Evolutionary conservation across 148 eudicot species (phyloP), one percentile per base, ranked within the genome.

Genomic region (Linanthus parryae): DNA sequence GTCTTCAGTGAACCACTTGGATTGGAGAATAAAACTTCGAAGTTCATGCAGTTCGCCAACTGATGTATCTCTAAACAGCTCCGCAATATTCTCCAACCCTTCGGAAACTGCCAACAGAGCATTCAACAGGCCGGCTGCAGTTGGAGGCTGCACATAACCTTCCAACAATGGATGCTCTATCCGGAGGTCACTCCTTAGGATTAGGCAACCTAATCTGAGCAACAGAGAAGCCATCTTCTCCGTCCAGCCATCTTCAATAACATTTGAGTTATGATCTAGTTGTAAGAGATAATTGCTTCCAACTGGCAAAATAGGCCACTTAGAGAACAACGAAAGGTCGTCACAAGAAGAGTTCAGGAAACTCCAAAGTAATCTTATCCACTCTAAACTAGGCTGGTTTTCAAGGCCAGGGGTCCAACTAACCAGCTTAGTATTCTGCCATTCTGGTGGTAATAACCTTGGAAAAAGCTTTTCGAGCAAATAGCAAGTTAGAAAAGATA

Each of bases 261-360:
- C 82, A 70, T 79, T 82, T 49, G 99, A 92, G 65, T 80, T 82
- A 58, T 75, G 56, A 53, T 76, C 81, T 59, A 92, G 95, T 63
- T 76, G 95, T 71, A 82, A 56, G 19, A 92, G 96, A 74, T 44
- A 34, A 74, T 65, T 50, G 44, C 70, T 73, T 64, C 84, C 96
- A 59, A 88, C 96, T 9, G 99, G 99, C 71, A 92, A 76, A 54
- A 88, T 76, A 57, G 99, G 99, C 99, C 99, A 92, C 63, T 72
- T 80, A 18, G 82, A 73, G 73, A 92, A 88, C 42, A 84, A 54
- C 12, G 85, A 74, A 44, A 92, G 91, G 52, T 92, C 85, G 37
- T 76, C 75, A 63, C 96, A 84, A 40, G 68, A 69, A 55, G 76
- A 75, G 48, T 69, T 72, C 54, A 92, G 69, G 60, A 84, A 92